Conservation (phyloP, 1,139 yeast species). For the Hemisphaericaspora lyxosophila region DNA sequence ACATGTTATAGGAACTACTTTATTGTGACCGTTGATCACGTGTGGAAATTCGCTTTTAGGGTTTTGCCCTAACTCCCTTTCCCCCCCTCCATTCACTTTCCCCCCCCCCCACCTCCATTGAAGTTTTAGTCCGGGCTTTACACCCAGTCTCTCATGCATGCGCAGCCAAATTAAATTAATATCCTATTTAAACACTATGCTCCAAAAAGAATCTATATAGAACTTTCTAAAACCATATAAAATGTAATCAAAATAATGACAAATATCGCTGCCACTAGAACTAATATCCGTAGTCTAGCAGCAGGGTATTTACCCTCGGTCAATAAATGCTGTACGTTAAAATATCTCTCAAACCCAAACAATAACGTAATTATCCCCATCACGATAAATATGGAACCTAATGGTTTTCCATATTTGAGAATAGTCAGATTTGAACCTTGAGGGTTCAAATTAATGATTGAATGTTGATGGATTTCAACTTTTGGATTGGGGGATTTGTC, state of each 20-base stretch:
- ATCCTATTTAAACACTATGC: neutral
- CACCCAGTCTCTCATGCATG: too few relatives aligned
- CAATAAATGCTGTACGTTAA: slow-evolving; percentile 33
- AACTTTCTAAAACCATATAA: slow-evolving; percentile 20
- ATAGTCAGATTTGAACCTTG: slow-evolving; percentile 6
- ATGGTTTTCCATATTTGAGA: slow-evolving; percentile 33
- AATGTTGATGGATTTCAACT: slow-evolving; percentile 14
- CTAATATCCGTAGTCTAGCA: slow-evolving; percentile 24
- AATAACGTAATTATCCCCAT: slow-evolving; percentile 37
- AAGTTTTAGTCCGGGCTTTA: too few relatives aligned
- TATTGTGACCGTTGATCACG: too few relatives aligned
- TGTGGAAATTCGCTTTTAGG: slow-evolving; percentile 1
- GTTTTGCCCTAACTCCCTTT: slow-evolving; percentile 3
- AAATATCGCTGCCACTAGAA: slow-evolving; percentile 21
- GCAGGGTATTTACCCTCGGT: slow-evolving; percentile 31
- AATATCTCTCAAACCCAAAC: slow-evolving; percentile 34
- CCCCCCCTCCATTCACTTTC: too few relatives aligned
- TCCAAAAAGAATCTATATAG: neutral
- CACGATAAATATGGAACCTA: slow-evolving; percentile 36
- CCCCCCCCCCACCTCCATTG: too few relatives aligned
- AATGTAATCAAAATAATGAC: slow-evolving; percentile 25
- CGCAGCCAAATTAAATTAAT: too few relatives aligned
- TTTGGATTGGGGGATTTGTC: slow-evolving; percentile 23
- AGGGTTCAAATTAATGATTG: slow-evolving; percentile 3
- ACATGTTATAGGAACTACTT: slow-evolving; percentile 2